Evolutionary conservation across 495 filamentous ascomycete genomes (phyloP), one percentile per base, ranked within the genome.

Genomic region (Hyaloscypha finlandica): DNA sequence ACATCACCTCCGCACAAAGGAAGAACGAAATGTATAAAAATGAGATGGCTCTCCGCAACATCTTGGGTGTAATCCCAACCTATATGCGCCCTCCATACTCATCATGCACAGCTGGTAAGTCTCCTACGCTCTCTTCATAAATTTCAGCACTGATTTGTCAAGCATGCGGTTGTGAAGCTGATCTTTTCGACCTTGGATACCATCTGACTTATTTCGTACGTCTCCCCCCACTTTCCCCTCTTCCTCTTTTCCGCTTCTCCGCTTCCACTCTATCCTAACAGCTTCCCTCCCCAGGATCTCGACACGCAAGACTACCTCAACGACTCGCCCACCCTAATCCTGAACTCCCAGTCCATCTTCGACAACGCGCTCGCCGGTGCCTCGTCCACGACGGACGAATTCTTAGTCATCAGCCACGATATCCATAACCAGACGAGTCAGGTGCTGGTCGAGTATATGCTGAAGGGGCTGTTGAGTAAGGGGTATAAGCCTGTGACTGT

Each of bases 281-380:
- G 12, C 12, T 12, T 37, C 35, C 12, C 35, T 6, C 35, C 12
- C 22, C 51, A 53, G 51, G 61, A 63, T 84, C 81, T 96, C 42
- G 91, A 96, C 76, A 96, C 92, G 0, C 85, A 88, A 19, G 92
- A 93, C 67, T 96, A 90, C 68, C 80, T 88, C 31, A 84, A 94
- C 63, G 86, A 87, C 64, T 78, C 77, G 29, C 81, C 87, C 0
- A 71, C 73, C 1, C 66, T 81, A 63, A 92, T 93, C 63, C 88
- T 91, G 65, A 83, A 77, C n/a, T 86, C 88, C 68, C 91, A 92
- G 75, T 83, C 90, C 69, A 89, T 87, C 62, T 91, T 89, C 73
- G 83, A 87, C 68, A 77, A 81, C 4, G 81, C 82, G 16, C 74
- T 91, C 30, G 35, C 54, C 1, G 56, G 52, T 14, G 79, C 77